phyloP scores from a whole-genome alignment of 768 basidiomycete species.

The Tulasnella sp. region DNA sequence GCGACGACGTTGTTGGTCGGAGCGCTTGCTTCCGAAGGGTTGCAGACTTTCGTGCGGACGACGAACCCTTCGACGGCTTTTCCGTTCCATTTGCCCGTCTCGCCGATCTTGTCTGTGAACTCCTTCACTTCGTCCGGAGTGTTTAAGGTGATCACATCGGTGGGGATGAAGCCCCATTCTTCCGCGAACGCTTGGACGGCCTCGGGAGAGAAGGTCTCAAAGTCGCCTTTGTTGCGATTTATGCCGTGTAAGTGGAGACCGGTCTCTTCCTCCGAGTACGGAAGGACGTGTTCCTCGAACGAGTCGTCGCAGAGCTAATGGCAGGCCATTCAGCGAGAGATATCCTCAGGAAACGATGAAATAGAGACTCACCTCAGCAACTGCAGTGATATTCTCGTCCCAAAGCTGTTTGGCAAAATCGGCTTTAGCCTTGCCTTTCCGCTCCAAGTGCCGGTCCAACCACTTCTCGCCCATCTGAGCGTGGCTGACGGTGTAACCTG shows the following conservation, averaged over 20 bases:
- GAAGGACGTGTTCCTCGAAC: conserved; percentile 93
- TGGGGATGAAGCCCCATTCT: conserved; percentile 87
- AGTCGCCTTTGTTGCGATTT: conserved; percentile 54
- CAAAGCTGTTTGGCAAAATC: conserved; percentile 66
- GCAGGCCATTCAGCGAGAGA: background rate
- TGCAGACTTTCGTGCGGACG: conserved; percentile 57
- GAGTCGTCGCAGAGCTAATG: conserved; percentile 90
- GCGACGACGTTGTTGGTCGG: too few relatives aligned
- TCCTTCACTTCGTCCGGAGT: conserved; percentile 53
- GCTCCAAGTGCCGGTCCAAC: conserved; percentile 56
- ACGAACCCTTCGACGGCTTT: conserved; percentile 91
- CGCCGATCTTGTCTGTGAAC: conserved; percentile 59
- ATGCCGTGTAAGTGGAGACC: conserved; percentile 92
- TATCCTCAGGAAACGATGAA: background rate
- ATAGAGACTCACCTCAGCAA: background rate
- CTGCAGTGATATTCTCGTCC: conserved; percentile 56
- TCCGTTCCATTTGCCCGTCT: conserved; percentile 67
- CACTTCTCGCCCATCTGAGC: conserved; percentile 76
- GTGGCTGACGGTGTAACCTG: conserved; percentile 42
- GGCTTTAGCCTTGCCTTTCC: conserved; percentile 52
- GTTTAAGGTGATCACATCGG: conserved; percentile 43
- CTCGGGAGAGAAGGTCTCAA: conserved; percentile 57
- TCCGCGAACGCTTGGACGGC: conserved; percentile 68
- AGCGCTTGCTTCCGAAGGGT: background rate
- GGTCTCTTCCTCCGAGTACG: conserved; percentile 67